phyloP scores from a whole-genome alignment of 768 basidiomycete species.

The Lactarius psammicola region DNA sequence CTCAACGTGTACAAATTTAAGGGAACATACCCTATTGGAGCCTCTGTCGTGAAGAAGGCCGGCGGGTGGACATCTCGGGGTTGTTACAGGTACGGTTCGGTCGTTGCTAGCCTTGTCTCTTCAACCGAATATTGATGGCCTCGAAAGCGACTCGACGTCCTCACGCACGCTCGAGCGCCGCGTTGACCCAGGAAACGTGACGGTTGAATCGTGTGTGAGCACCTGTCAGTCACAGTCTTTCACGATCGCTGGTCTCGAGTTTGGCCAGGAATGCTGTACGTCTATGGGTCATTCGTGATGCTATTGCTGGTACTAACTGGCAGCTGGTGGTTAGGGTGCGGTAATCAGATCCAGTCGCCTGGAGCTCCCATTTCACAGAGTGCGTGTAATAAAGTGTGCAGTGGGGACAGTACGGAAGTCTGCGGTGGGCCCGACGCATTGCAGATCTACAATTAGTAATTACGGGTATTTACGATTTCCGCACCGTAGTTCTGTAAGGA shows the following conservation, averaged over 20 bases:
- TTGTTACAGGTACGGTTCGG: not conserved
- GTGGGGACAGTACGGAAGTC: slow-evolving; percentile 1
- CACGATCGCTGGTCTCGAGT: no score
- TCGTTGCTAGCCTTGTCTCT: not conserved
- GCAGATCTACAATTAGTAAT: not conserved
- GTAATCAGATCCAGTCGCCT: slow-evolving; percentile 1
- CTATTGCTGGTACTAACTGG: no score
- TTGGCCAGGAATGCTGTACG: no score
- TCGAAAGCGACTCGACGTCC: not conserved
- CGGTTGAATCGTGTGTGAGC: no score
- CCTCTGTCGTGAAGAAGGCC: not conserved
- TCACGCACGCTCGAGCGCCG: not conserved
- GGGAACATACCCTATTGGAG: not conserved
- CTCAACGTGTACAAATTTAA: not conserved
- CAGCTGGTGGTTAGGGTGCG: slow-evolving; percentile 1
- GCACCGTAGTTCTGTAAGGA: no score
- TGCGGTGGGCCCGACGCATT: slow-evolving; percentile 9
- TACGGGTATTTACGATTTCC: no score
- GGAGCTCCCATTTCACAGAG: not conserved
- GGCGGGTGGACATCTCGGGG: slow-evolving; percentile 1
- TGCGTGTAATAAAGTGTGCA: slow-evolving; percentile 3
- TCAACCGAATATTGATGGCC: not conserved
- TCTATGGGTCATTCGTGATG: no score
- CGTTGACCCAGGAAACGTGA: not conserved
- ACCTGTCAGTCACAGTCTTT: no score